These are phyloP conservation scores for Zygotorulaspora danielsina DNA, from an alignment of 805 yeast genomes.

Conservation along the genomic window DNA sequence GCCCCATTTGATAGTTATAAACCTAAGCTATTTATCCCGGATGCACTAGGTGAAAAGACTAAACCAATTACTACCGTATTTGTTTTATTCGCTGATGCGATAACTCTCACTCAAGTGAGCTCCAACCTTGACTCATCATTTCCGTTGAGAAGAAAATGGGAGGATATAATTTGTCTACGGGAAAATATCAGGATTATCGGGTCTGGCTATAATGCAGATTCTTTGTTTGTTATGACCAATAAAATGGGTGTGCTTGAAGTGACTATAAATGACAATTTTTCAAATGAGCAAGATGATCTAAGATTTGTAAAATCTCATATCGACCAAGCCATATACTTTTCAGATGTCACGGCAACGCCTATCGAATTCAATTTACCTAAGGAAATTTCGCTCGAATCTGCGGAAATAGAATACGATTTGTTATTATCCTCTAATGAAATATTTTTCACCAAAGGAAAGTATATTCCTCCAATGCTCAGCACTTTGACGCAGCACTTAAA, in stretches of 20 bases:
- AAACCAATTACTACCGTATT: constrained; percentile 44
- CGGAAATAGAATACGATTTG: constrained; percentile 51
- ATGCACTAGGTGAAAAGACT: constrained; percentile 39
- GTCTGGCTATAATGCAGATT: constrained; percentile 48
- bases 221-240: constrained; percentile 47
- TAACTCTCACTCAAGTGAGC: constrained; percentile 62
- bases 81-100: constrained; percentile 53
- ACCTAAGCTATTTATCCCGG: constrained; percentile 55
- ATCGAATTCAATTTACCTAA: constrained; percentile 45
- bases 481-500: constrained; percentile 49
- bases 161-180: constrained; percentile 65
- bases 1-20: constrained; percentile 22
- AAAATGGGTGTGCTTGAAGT: constrained; percentile 60
- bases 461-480: constrained; percentile 51
- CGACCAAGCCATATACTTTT: constrained; percentile 74
- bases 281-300: constrained; percentile 19
- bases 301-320: constrained; percentile 63
- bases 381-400: constrained; percentile 42
- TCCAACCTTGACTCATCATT: constrained; percentile 34
- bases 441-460: constrained; percentile 49
- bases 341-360: constrained; percentile 44
- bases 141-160: constrained; percentile 58
- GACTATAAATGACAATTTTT: constrained; percentile 39
- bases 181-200: constrained; percentile 53
- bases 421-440: constrained; percentile 51